phyloP scores from a whole-genome alignment of 2,329 filamentous ascomycete species.

The Ophiostoma angusticollis region DNA sequence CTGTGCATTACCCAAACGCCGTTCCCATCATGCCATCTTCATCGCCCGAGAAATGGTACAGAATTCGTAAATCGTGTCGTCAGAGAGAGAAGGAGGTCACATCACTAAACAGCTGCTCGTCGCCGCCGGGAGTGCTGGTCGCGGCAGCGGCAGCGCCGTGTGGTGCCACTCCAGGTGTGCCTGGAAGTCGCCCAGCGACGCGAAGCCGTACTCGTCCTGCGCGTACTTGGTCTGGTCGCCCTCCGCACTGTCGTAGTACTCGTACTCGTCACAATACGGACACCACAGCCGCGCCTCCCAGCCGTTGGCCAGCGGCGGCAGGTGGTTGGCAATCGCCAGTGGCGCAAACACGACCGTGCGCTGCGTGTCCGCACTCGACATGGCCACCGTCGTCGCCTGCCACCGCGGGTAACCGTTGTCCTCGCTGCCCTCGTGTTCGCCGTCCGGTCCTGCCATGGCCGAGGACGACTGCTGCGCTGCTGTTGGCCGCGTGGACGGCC shows the following conservation, averaged over 20 bases:
- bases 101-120: conserved; percentile 26
- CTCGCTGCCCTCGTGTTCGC: conserved; percentile 10
- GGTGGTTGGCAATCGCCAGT: conserved; percentile 44
- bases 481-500: background rate
- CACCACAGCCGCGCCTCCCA: conserved; percentile 41
- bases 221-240: conserved; percentile 36
- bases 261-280: conserved; percentile 43
- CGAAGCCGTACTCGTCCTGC: conserved; percentile 35
- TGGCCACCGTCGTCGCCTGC: conserved; percentile 35
- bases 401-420: conserved; percentile 28
- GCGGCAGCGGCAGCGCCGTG: conserved; percentile 27
- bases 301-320: conserved; percentile 35
- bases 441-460: conserved; percentile 6
- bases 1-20: too few species aligned
- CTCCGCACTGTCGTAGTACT: conserved; percentile 36
- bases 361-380: conserved; percentile 25
- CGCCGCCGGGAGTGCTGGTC: conserved; percentile 7
- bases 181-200: conserved; percentile 34
- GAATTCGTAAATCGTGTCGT: background rate
- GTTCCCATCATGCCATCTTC: too few species aligned
- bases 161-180: conserved; percentile 47
- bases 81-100: conserved; percentile 1
- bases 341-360: conserved; percentile 44
- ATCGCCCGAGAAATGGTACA: too few species aligned
- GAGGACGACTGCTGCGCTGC: background rate